These are phyloP conservation scores for Malus hybrid DNA, from an alignment of 331 rosid species.

Conservation along the genomic window DNA sequence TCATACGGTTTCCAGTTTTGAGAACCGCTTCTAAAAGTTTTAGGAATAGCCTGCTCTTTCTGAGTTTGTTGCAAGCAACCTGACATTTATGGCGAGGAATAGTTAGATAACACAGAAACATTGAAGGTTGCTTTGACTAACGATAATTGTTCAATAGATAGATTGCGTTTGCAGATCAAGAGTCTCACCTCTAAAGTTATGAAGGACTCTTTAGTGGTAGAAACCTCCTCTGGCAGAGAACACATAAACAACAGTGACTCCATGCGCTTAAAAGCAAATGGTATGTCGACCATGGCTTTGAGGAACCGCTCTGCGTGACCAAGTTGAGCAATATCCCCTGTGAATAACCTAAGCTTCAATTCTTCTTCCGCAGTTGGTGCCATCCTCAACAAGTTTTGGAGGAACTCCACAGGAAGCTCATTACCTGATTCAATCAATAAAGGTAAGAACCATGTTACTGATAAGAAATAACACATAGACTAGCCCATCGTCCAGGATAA, in stretches of 20 bases:
- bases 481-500: not conserved
- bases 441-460: not conserved
- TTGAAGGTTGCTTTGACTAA: not conserved
- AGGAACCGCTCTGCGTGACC: slow-evolving; percentile 90
- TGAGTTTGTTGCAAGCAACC: slow-evolving; percentile 69
- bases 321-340: slow-evolving; percentile 47
- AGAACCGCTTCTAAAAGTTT: slow-evolving; percentile 93
- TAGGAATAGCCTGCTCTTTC: slow-evolving; percentile 73
- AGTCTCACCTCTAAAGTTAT: slow-evolving; percentile 58
- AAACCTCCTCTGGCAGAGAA: slow-evolving; percentile 48
- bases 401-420: slow-evolving; percentile 75
- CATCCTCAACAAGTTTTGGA: slow-evolving; percentile 73
- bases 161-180: not conserved
- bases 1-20: slow-evolving; percentile 90
- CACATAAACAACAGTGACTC: slow-evolving; percentile 59
- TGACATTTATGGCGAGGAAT: slow-evolving; percentile 28
- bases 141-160: not conserved
- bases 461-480: not conserved
- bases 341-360: slow-evolving; percentile 60
- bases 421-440: slow-evolving; percentile 43
- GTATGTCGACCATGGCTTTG: slow-evolving; percentile 60
- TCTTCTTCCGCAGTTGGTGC: slow-evolving; percentile 79
- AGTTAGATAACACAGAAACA: not conserved
- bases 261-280: slow-evolving; percentile 68
- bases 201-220: slow-evolving; percentile 49